phyloP scores from a whole-genome alignment of 768 basidiomycete genomes.

The Boletales sp. region DNA sequence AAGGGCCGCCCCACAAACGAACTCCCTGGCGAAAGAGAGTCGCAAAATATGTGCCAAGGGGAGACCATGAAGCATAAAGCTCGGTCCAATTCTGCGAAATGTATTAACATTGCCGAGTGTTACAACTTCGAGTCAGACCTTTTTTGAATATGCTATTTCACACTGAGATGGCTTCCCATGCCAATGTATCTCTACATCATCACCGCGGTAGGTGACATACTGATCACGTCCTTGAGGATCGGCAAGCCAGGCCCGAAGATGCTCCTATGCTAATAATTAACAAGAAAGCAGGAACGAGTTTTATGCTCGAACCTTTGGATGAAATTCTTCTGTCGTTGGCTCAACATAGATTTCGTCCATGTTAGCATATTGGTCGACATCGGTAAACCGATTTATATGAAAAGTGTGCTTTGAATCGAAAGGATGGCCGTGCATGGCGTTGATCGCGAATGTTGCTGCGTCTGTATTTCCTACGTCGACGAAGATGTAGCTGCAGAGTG shows the following conservation, averaged over 20 bases:
- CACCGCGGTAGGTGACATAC: slow-evolving; percentile 89
- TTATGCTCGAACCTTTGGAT: slow-evolving; percentile 54
- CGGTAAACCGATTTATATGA: slow-evolving; percentile 81
- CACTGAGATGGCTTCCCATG: slow-evolving; percentile 87
- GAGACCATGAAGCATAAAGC: slow-evolving; percentile 95
- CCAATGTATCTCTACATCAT: slow-evolving; percentile 89
- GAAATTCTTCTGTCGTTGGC: slow-evolving; percentile 69
- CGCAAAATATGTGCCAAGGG: slow-evolving; percentile 89
- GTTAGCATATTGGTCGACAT: slow-evolving; percentile 78
- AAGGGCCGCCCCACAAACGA: slow-evolving; percentile 90
- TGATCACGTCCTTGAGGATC: slow-evolving; percentile 94
- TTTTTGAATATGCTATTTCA: slow-evolving; percentile 71
- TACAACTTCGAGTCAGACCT: slow-evolving; percentile 43
- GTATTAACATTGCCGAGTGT: slow-evolving; percentile 6
- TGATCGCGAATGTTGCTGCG: slow-evolving; percentile 66
- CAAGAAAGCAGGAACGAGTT: background rate
- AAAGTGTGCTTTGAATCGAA: slow-evolving; percentile 90
- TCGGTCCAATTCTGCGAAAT: slow-evolving; percentile 86
- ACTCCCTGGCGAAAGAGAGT: slow-evolving; percentile 95
- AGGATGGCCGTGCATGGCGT: slow-evolving; percentile 67
- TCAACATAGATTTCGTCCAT: slow-evolving; percentile 79
- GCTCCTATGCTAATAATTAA: slow-evolving; percentile 58
- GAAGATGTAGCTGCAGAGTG: slow-evolving; percentile 65
- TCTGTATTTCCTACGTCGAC: slow-evolving; percentile 71
- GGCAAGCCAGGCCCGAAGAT: slow-evolving; percentile 91